A percentile compares a stretch with the other conserved stretches of the same genome.
phyloP scores from a whole-genome alignment of 495 filamentous ascomycete species.

The Filosporella fistucella region DNA sequence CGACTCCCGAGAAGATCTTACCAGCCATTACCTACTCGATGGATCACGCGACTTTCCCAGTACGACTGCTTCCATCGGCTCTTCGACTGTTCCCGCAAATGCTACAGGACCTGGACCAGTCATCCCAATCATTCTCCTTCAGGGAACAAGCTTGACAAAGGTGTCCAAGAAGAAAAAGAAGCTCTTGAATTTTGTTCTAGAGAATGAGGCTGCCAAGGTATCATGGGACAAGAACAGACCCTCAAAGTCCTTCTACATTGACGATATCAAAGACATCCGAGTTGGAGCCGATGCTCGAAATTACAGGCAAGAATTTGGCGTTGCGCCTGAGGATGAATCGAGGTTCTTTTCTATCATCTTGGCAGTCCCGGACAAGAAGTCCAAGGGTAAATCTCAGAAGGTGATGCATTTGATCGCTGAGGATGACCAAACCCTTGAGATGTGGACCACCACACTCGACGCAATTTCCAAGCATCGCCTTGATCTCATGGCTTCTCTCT shows the following conservation, averaged over 20 bases:
- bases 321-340: conserved; percentile 55
- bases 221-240: conserved; percentile 78
- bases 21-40: conserved; percentile 25
- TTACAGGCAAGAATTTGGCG: conserved; percentile 77
- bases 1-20: conserved; percentile 26
- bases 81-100: conserved; percentile 25
- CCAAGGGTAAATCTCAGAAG: conserved; percentile 64
- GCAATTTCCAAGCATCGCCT: conserved; percentile 75
- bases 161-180: conserved; percentile 78
- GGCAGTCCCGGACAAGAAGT: conserved; percentile 58
- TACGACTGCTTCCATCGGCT: conserved; percentile 31
- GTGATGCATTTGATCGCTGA: conserved; percentile 81
- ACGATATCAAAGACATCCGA: conserved; percentile 89
- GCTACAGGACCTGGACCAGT: conserved; percentile 54
- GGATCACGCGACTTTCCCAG: conserved; percentile 29
- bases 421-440: conserved; percentile 57
- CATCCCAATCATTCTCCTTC: conserved; percentile 63
- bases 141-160: conserved; percentile 73
- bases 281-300: conserved; percentile 81
- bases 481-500: conserved; percentile 82
- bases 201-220: conserved; percentile 77
- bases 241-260: conserved; percentile 82
- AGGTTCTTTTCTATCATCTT: conserved; percentile 90
- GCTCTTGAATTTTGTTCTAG: conserved; percentile 68
- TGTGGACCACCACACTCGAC: conserved; percentile 80